A percentile compares a stretch with the other conserved stretches of the same genome.
Conservation (phyloP, 208 protist species). For the Leishmania arabica region DNA sequence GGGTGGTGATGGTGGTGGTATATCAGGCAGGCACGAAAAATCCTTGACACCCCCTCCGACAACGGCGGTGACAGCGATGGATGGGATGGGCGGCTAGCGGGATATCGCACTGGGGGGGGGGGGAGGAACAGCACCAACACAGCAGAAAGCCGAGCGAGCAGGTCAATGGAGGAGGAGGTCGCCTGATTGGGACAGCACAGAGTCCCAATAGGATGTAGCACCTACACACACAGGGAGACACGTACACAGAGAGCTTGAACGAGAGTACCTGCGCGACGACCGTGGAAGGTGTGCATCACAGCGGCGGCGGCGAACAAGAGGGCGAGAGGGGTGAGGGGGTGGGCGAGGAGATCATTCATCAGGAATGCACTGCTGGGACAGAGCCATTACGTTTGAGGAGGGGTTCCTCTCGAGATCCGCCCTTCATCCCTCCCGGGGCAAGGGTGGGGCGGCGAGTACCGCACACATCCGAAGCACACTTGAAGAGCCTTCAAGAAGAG, state of each 20-base stretch:
- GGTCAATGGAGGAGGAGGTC: neutral
- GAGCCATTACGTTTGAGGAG: neutral
- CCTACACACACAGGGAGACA: neutral
- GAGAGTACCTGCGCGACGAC: neutral
- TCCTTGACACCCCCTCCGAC: neutral
- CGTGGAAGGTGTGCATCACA: neutral
- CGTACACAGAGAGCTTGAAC: neutral
- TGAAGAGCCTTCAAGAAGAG: neutral
- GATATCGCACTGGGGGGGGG: neutral
- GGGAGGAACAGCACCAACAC: neutral
- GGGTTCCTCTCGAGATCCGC: neutral
- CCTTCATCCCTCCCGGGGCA: too few species aligned
- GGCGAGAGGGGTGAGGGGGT: neutral
- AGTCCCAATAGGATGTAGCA: neutral
- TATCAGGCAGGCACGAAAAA: neutral
- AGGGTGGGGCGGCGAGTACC: neutral
- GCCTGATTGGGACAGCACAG: neutral
- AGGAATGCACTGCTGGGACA: neutral
- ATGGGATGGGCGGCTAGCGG: neutral
- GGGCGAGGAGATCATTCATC: neutral
- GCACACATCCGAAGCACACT: neutral
- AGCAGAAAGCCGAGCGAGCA: neutral
- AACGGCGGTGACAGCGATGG: neutral
- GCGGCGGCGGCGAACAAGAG: neutral
- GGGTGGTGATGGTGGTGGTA: neutral